These are phyloP conservation scores for Tephrocybe sp. DNA, from an alignment of 768 basidiomycete genomes.

Conservation along the genomic window DNA sequence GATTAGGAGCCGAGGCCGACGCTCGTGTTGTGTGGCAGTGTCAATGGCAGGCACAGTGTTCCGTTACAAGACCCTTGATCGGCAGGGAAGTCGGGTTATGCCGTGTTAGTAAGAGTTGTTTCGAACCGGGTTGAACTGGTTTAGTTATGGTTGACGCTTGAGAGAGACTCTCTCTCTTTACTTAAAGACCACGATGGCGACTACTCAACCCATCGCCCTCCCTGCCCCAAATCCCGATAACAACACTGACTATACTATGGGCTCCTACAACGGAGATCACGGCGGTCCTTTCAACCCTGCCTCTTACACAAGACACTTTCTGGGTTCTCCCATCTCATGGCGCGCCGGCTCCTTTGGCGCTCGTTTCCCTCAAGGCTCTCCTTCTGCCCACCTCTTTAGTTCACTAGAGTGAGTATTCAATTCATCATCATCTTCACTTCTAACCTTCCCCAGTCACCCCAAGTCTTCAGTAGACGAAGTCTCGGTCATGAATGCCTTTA, in stretches of 20 bases:
- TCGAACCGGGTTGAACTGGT: neutral
- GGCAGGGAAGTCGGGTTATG: neutral
- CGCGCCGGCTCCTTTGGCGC: conserved; percentile 65
- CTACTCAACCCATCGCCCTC: conserved; percentile 49
- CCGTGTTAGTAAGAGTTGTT: neutral
- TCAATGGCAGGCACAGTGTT: neutral
- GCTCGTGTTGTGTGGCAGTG: neutral
- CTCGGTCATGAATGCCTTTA: conserved; percentile 64
- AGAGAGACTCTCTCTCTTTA: neutral
- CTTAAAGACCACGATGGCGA: conserved; percentile 21
- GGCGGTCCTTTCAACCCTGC: conserved; percentile 61
- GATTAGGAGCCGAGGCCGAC: no score
- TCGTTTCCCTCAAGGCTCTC: conserved; percentile 62
- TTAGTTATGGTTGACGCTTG: neutral
- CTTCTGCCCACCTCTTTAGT: conserved; percentile 59
- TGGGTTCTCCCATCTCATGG: conserved; percentile 76
- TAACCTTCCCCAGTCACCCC: conserved; percentile 21
- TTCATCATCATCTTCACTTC: neutral
- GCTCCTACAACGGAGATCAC: conserved; percentile 48
- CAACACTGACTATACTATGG: conserved; percentile 34
- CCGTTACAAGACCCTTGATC: no score
- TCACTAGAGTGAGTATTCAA: conserved; percentile 62
- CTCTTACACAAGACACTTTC: conserved; percentile 65
- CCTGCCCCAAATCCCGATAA: conserved; percentile 24
- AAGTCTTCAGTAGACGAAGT: conserved; percentile 54